phyloP scores from a whole-genome alignment of 108 stramenopile species.

The Epithemia pelagica region DNA sequence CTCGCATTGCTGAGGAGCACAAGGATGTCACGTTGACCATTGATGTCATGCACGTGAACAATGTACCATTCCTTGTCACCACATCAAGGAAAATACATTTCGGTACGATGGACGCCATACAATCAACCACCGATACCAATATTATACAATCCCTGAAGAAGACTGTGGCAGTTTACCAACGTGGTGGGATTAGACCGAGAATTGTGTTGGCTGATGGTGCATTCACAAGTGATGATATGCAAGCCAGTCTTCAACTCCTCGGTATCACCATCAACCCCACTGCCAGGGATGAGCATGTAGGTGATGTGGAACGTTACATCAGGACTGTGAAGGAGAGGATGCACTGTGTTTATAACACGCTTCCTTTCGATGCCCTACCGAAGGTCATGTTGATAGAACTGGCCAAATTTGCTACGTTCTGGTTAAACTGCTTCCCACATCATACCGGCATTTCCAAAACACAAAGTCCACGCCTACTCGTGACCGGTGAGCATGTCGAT shows the following conservation, averaged over 20 bases:
- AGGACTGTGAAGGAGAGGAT: slow-evolving; percentile 30
- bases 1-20: too few species aligned
- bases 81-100: slow-evolving; percentile 25
- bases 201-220: neutral
- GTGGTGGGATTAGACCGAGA: neutral
- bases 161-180: neutral
- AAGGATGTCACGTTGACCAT: slow-evolving; percentile 18
- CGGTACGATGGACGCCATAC: slow-evolving; percentile 14
- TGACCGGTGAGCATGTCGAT: slow-evolving; percentile 8
- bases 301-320: slow-evolving; percentile 36
- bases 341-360: slow-evolving; percentile 1
- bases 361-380: slow-evolving; percentile 17
- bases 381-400: slow-evolving; percentile 17
- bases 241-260: neutral
- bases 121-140: neutral
- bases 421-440: slow-evolving; percentile 20
- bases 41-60: slow-evolving; percentile 38
- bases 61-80: slow-evolving; percentile 31
- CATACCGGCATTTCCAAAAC: slow-evolving; percentile 7
- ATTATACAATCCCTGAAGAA: too few species aligned
- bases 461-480: slow-evolving; percentile 10
- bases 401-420: slow-evolving; percentile 10
- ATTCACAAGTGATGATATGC: neutral
- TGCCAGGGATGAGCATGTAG: slow-evolving; percentile 34
- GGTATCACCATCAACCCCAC: slow-evolving; percentile 10